These are phyloP conservation scores for Globisporangium uncinulatum DNA, from an alignment of 352 stramenopile species.

Conservation along the genomic window DNA sequence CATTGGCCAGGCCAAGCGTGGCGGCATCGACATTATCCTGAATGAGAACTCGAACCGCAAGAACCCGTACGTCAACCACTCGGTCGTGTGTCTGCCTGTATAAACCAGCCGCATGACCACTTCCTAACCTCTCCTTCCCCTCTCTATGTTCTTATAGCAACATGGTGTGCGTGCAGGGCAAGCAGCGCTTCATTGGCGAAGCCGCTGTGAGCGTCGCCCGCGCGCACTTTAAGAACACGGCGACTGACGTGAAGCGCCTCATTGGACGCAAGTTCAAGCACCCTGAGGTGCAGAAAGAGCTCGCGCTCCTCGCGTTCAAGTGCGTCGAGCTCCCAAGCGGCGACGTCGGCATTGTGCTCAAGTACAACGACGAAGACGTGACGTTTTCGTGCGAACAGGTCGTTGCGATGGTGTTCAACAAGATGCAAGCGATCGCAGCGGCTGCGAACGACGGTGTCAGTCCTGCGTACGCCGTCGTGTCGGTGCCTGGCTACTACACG, in stretches of 20 bases:
- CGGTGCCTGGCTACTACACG: conserved; percentile 97
- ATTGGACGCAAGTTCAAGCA: conserved; percentile 96
- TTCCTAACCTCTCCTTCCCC: neutral
- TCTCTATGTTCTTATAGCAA: conserved; percentile 28
- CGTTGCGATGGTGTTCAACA: conserved; percentile 96
- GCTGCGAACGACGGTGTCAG: conserved; percentile 87
- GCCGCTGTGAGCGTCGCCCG: conserved; percentile 85
- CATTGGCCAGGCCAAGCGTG: conserved; percentile 94
- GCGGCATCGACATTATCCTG: conserved; percentile 98
- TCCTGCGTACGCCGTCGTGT: conserved; percentile 91
- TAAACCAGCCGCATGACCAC: neutral
- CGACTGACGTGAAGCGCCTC: conserved; percentile 95
- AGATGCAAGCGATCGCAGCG: conserved; percentile 94
- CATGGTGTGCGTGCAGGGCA: conserved; percentile 84
- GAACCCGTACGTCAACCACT: conserved; percentile 90
- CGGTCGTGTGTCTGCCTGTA: neutral
- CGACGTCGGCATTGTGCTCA: conserved; percentile 88
- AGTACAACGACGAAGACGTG: conserved; percentile 89
- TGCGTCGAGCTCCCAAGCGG: conserved; percentile 83
- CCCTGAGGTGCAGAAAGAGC: conserved; percentile 94
- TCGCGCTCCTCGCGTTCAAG: conserved; percentile 90
- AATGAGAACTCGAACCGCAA: conserved; percentile 99
- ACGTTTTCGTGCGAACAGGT: conserved; percentile 95
- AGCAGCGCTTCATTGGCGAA: conserved; percentile 93
- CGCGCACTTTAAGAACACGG: conserved; percentile 98